Percentiles rank a stretch among this genome's conserved stretches.
phyloP scores from a whole-genome alignment of 495 filamentous ascomycete species.

The Aspergillus asperescens region DNA sequence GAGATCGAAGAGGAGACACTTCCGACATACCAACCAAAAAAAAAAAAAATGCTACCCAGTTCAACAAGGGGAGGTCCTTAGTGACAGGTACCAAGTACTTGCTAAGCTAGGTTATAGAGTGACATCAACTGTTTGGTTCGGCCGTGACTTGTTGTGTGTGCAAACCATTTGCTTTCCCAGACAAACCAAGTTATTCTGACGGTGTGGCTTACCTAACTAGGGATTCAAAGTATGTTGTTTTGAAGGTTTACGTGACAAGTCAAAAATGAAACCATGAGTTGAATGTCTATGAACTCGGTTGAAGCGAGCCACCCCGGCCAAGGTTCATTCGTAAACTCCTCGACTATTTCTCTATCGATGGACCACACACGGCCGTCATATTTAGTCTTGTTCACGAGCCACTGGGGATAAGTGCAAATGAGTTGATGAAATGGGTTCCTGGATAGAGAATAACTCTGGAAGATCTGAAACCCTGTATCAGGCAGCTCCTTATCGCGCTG shows the following conservation, averaged over 20 bases:
- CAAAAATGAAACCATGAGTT: no score
- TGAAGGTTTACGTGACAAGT: not conserved
- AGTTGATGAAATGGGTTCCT: slow-evolving; percentile 6
- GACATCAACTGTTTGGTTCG: slow-evolving; percentile 48
- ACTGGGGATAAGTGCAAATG: slow-evolving; percentile 13
- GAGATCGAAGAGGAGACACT: slow-evolving; percentile 39
- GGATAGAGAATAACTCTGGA: slow-evolving; percentile 16
- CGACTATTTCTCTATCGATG: slow-evolving; percentile 1
- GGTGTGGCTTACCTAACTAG: no score
- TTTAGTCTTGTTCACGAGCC: slow-evolving; percentile 31
- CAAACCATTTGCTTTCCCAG: no score
- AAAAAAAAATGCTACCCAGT: slow-evolving; percentile 38
- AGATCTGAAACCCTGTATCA: slow-evolving; percentile 18
- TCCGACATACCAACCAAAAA: slow-evolving; percentile 32
- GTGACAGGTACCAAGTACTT: slow-evolving; percentile 36
- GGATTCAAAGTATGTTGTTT: no score
- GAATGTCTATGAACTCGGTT: not conserved
- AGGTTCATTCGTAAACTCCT: not conserved
- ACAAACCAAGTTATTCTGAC: no score
- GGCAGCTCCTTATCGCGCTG: slow-evolving; percentile 28
- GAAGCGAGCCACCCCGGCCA: not conserved
- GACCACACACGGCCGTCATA: slow-evolving; percentile 26
- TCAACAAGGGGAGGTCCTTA: slow-evolving; percentile 35
- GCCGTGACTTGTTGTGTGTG: slow-evolving; percentile 35
- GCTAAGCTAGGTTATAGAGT: slow-evolving; percentile 48